These are phyloP conservation scores for Ustilago hordei DNA, from an alignment of 1,284 basidiomycete genomes.

Conservation along the genomic window DNA sequence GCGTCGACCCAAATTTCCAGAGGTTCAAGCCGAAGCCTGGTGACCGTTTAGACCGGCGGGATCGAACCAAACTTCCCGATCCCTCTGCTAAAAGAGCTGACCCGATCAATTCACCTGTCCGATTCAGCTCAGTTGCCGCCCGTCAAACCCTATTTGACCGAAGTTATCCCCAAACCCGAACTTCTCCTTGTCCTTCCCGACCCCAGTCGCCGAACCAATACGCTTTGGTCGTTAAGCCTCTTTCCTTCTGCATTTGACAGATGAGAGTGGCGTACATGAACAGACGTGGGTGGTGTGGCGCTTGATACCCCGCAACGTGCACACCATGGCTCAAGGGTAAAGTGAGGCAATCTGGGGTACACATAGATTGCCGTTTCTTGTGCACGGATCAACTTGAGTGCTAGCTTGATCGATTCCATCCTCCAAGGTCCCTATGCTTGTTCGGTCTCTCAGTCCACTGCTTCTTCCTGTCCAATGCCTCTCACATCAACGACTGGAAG, in stretches of 20 bases:
- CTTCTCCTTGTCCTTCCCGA: background rate
- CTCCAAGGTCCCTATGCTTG: too few species aligned
- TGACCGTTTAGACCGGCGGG: conserved; percentile 21
- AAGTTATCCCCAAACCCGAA: conserved; percentile 3
- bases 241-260: background rate
- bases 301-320: conserved; percentile 4
- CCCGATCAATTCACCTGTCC: background rate
- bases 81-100: background rate
- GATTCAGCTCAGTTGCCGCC: background rate
- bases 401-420: too few species aligned
- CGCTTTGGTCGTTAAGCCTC: background rate
- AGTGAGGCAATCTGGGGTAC: conserved; percentile 5
- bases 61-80: conserved; percentile 12
- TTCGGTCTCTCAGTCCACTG: too few species aligned
- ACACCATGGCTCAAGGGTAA: background rate
- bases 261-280: conserved; percentile 1
- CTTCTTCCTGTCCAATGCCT: background rate
- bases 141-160: conserved; percentile 31
- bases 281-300: background rate
- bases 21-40: conserved; percentile 5
- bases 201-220: background rate
- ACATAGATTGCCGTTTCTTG: background rate
- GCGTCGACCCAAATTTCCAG: background rate
- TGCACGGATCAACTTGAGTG: background rate
- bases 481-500: background rate